Conservation (phyloP, 805 yeast species). For the Saccharomycopsis fodiens region DNA sequence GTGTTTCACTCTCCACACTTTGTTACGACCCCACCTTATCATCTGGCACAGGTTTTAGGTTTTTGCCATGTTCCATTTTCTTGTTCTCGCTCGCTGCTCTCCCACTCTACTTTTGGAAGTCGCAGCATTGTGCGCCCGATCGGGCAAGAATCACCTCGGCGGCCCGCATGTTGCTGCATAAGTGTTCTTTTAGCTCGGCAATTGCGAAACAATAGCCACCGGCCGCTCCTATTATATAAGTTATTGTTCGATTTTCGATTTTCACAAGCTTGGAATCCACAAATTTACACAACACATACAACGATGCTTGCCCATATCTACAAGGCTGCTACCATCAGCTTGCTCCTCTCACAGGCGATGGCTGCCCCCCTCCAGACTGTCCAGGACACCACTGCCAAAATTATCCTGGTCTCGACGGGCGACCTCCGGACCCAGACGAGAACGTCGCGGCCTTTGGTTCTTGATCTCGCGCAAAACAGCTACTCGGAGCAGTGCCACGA, state of each 20-base stretch:
- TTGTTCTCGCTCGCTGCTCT: too few species aligned
- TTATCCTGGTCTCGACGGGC: background rate
- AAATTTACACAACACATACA: too few species aligned
- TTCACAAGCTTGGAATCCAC: background rate
- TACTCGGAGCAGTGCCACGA: slow-evolving; percentile 4
- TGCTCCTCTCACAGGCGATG: background rate
- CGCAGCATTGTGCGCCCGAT: too few species aligned
- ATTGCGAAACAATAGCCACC: background rate
- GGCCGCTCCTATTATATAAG: background rate
- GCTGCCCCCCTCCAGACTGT: background rate
- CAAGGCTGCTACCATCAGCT: background rate
- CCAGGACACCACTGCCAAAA: background rate
- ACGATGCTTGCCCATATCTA: background rate
- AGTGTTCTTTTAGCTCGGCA: background rate
- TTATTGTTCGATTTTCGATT: background rate
- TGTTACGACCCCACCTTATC: background rate
- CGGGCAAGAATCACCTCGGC: background rate
- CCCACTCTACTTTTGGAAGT: too few species aligned
- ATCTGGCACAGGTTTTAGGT: background rate
- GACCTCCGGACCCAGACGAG: background rate
- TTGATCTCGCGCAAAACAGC: background rate
- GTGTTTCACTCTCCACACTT: too few species aligned
- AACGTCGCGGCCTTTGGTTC: background rate
- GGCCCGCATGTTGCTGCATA: background rate
- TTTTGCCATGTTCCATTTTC: background rate